Percentiles rank a stretch among this genome's conserved stretches.
Evolutionary conservation across 2,329 filamentous ascomycete genomes (phyloP).

Genomic region (Colletotrichum siamense): DNA sequence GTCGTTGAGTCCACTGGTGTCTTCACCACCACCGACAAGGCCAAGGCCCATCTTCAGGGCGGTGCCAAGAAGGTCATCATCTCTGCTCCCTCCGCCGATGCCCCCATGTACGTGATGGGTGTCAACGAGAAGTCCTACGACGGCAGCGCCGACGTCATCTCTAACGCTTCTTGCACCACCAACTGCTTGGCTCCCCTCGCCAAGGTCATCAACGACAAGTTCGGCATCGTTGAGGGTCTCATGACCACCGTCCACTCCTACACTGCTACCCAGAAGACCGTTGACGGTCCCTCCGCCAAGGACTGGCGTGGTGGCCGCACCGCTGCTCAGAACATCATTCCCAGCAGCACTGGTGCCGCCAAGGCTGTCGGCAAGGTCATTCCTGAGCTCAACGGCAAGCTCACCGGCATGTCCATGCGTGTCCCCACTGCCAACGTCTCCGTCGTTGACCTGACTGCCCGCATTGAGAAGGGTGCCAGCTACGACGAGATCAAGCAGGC

Average conservation of each 20-base stretch:
- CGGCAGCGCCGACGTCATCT: constrained; percentile 89
- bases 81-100: constrained; percentile 91
- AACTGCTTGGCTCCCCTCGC: constrained; percentile 99
- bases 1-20: constrained; percentile 98
- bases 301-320: constrained; percentile 99
- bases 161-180: constrained; percentile 99
- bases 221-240: constrained; percentile 94
- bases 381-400: constrained; percentile 96
- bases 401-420: constrained; percentile 99
- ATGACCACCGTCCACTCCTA: constrained; percentile 99
- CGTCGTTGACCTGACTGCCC: constrained; percentile 95
- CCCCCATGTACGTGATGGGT: constrained; percentile 99
- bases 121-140: constrained; percentile 97
- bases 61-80: constrained; percentile 98
- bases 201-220: constrained; percentile 99
- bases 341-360: constrained; percentile 97
- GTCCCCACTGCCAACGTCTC: constrained; percentile 99
- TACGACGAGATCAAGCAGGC: constrained; percentile 94
- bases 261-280: constrained; percentile 99
- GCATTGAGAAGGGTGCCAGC: constrained; percentile 85
- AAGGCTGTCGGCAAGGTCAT: constrained; percentile 99
- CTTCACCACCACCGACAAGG: constrained; percentile 99
- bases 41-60: constrained; percentile 89
- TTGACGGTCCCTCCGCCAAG: constrained; percentile 96
- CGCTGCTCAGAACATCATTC: constrained; percentile 99